Percentiles rank a stretch among this genome's conserved stretches.
phyloP scores from a whole-genome alignment of 139 green algal species.

The Chlorella sp. region DNA sequence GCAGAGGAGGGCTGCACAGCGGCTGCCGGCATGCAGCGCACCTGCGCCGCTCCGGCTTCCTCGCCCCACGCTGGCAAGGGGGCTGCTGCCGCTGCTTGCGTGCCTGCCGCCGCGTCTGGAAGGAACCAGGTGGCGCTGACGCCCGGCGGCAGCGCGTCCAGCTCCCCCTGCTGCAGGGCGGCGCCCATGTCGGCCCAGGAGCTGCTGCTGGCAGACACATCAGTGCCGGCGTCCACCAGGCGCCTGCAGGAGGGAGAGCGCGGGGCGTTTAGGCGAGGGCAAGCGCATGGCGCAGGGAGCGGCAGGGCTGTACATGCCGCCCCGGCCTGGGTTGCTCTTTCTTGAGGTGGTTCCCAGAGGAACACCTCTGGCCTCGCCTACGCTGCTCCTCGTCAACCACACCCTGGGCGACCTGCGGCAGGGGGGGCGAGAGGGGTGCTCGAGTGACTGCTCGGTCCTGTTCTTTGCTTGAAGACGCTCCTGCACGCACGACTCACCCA shows the following conservation, averaged over 20 bases:
- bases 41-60: neutral
- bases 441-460: no score
- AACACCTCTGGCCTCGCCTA: neutral
- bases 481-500: no score
- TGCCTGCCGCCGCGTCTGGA: neutral
- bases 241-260: conserved; percentile 1
- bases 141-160: conserved; percentile 25
- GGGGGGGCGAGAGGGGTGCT: no score
- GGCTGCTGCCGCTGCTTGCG: no score
- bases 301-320: no score
- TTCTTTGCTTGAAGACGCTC: no score
- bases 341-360: neutral
- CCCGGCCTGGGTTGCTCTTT: no score
- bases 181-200: neutral
- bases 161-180: neutral
- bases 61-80: no score
- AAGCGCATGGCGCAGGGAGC: neutral
- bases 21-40: neutral
- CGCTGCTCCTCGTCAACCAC: conserved; percentile 24
- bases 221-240: conserved; percentile 3
- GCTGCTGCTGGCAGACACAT: neutral
- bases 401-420: conserved; percentile 1
- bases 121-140: conserved; percentile 39
- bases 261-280: neutral
- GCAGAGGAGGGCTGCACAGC: neutral